Evolutionary conservation across 352 stramenopile genomes (phyloP), one percentile per base, ranked within the genome.

Genomic region (Blastocystis sp.): DNA sequence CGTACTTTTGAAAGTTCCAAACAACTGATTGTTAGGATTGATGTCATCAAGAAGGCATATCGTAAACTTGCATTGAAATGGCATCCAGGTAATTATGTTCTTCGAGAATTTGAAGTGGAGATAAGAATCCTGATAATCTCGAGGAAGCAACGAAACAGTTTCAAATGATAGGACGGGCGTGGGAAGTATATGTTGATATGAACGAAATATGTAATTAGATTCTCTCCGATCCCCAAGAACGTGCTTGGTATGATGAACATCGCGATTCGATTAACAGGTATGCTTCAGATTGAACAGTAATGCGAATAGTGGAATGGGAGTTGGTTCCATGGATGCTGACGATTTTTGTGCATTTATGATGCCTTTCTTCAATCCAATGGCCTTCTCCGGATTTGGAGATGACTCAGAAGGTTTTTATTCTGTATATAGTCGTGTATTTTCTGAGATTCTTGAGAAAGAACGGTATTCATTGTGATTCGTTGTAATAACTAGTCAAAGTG

Each of bases 41-140:
- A 93, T 61, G 92, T 94, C 58, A 92, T 96, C 80, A 95, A 95
- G 90, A 94, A 95, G 88, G 92, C 94, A 42, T 97, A 98, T 89
- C 92, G 95, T 61, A 97, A 97, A 89, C 89, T 97, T 14, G 95
- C 95, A 16, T 92, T 98, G 83, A 96, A 95, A 87, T 96, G 92
- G 88, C 95, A 98, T 88, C 95, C 95, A 1, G 71, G 71, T 65
- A 51, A 21, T 14, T 11, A 39, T n/a, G 12, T n/a, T 27, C 24
- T 32, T 65, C 0, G 0, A 12, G 19, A 4, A 19, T 9, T 39
- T 83, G 1, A 65, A 0, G 29, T 52, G n/a, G 21, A 83, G 95
- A 98, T 91, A 98, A 98, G 89, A 98, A 97, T 81, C 42, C 89
- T 1, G 74, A 89, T 29, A 94, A 93, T 66, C 78, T 91, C 21